Base-by-base conservation (phyloP, 2,329 filamentous ascomycete species). In the Aspergillus flavus region DNA sequence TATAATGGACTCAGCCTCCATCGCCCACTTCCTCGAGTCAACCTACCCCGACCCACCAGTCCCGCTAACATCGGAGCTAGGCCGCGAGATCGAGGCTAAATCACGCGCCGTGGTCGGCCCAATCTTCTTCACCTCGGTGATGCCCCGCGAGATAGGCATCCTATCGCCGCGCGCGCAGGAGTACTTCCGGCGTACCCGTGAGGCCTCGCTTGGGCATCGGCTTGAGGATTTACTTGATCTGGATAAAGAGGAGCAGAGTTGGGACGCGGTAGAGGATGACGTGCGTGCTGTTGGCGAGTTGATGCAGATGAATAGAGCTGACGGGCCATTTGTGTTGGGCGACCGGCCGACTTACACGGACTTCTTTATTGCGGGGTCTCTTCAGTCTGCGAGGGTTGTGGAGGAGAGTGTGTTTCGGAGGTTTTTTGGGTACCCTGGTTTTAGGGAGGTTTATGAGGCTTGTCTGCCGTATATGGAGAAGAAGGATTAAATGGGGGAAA, bases 1-100 rank as follows among this genome's bases (percentile, higher is more conserved):
- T 67, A 69, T 81, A 11, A 80, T 81, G 78, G 79, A 79, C 64
- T 81, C 80, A 4, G 56, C 56, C 12, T 65, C 69, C 39, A 81
- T 82, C 68, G 69, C 78, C 2, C 65, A 75, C 43, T 81, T 82
- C 64, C 72, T 82, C 52, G 78, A 81, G 59, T 69, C 74, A 6
- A 78, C 72, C 6, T 82, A 82, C 64, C 78, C 78, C 11, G 61
- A 72, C 9, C 77, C 71, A 1, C 67, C 76, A 6, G 62, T 81
- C 1, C 72, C 69, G 11, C 65, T 80, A 21, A 74, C 66, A 1
- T 80, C 79, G 1, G 73, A 74, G n/a, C 69, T 79, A 1, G 77
- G 77, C 41, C 64, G 60, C 30, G 65, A 75, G 57, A 75, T 80
- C 54, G 74, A 77, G 52, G n/a, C 66, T 1, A 68, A 73, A 61